These are phyloP conservation scores for Raffaelea ambrosiae DNA, from an alignment of 2,329 filamentous ascomycete genomes.

Conservation along the genomic window DNA sequence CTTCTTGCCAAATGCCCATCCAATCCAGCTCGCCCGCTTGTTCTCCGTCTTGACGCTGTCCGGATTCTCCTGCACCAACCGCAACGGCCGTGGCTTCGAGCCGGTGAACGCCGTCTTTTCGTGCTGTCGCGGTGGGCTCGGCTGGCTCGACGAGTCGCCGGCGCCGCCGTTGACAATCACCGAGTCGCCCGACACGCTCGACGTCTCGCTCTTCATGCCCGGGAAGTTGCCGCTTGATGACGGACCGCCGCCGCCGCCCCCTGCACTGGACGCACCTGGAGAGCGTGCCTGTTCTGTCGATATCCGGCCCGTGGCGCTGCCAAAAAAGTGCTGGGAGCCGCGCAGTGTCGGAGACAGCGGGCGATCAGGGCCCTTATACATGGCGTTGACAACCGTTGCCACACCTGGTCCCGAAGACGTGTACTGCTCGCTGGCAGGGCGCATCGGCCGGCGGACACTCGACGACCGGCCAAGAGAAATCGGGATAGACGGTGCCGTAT, in stretches of 20 bases:
- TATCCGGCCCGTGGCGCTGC: background rate
- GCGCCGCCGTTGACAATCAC: slow-evolving; percentile 9
- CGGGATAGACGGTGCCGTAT: slow-evolving; percentile 69
- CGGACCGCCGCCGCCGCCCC: too few relatives aligned
- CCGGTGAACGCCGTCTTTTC: slow-evolving; percentile 52
- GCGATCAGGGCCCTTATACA: slow-evolving; percentile 68
- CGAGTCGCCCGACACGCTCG: slow-evolving; percentile 60
- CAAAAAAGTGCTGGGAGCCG: slow-evolving; percentile 53
- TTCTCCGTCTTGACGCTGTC: slow-evolving; percentile 38
- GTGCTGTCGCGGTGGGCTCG: slow-evolving; percentile 45
- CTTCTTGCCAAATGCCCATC: slow-evolving; percentile 49
- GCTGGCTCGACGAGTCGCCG: slow-evolving; percentile 21
- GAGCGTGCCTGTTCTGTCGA: slow-evolving; percentile 18
- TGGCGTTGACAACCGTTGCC: slow-evolving; percentile 74
- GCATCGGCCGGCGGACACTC: slow-evolving; percentile 38
- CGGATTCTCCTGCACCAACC: slow-evolving; percentile 74
- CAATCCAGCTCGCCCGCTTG: slow-evolving; percentile 59
- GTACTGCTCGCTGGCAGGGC: slow-evolving; percentile 58
- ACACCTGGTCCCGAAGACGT: slow-evolving; percentile 30
- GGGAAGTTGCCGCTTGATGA: slow-evolving; percentile 72
- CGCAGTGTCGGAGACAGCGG: slow-evolving; percentile 53
- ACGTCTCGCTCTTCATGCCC: slow-evolving; percentile 58
- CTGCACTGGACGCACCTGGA: slow-evolving; percentile 26
- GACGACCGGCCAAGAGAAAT: slow-evolving; percentile 49
- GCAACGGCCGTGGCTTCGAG: slow-evolving; percentile 74